These are phyloP conservation scores for Leccinum angustisporum DNA, from an alignment of 1,284 basidiomycete species.

Conservation along the genomic window DNA sequence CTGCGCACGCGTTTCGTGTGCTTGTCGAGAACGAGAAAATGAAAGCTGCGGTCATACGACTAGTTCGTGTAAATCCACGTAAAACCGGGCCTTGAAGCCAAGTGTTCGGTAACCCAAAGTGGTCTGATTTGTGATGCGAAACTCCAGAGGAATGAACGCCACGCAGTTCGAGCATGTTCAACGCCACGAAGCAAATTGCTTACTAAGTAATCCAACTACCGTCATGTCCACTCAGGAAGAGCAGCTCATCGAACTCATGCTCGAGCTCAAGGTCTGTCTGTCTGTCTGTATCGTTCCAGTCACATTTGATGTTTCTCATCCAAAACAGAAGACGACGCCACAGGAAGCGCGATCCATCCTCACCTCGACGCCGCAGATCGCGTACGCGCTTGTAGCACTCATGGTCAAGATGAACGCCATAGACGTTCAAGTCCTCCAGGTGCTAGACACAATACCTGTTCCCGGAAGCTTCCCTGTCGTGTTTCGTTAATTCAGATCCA, in stretches of 20 bases:
- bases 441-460: constrained; percentile 25
- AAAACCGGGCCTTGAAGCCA: background rate
- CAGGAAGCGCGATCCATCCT: constrained; percentile 65
- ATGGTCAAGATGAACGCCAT: constrained; percentile 76
- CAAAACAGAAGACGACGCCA: constrained; percentile 65
- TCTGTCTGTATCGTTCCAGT: background rate
- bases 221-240: constrained; percentile 44
- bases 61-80: background rate
- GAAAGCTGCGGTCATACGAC: background rate
- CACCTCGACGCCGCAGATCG: constrained; percentile 69
- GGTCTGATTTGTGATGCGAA: background rate
- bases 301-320: constrained; percentile 1
- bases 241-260: constrained; percentile 64
- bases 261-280: constrained; percentile 58
- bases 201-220: background rate
- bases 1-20: background rate
- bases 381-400: constrained; percentile 69
- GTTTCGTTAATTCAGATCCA: constrained; percentile 1
- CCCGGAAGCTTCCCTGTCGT: background rate
- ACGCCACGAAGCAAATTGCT: background rate
- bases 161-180: too few relatives aligned
- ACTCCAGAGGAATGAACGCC: background rate
- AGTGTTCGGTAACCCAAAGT: background rate
- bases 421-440: constrained; percentile 71
- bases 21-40: background rate